Base-by-base conservation (phyloP, 208 protist genomes). In the Acanthamoeba sp. region DNA sequence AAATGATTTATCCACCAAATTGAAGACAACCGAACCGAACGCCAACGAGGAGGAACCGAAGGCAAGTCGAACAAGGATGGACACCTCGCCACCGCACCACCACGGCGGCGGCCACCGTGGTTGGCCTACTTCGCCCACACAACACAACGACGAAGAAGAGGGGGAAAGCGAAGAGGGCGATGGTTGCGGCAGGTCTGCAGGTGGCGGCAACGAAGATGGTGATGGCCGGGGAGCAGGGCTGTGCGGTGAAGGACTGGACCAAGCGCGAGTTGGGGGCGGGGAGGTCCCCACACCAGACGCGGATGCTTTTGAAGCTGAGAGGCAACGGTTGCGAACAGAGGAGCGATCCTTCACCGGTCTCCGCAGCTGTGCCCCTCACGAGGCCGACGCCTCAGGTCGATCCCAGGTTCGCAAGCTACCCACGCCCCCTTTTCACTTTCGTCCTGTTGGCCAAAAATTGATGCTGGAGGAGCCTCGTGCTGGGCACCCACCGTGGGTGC, bases 1-100 rank as follows among this genome's bases (percentile, higher is more conserved):
- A 16, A 62, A 16, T 16, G 10, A n/a, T 20, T 55, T 62, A 27
- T 62, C 22, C 55, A 62, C 55, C 55, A 62, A 62, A 62, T 62
- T 62, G 55, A 62, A 62, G 55, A 62, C 55, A 62, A 62, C 55
- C 55, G 22, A 62, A 62, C n/a, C n/a, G n/a, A n/a, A n/a, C n/a
- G n/a, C 55, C 5, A 62, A 16, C 55, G 55, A 62, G 55, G 45
- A 50, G 45, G 45, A 50, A 12, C 45, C 45, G 45, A 50, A 12
- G 45, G 45, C 3, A 62, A 18, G 20, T 7, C 4, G 12, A 50
- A 50, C 45, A 50, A 50, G 20, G 55, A 62, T 62, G 55, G 55
- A 62, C 5, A 24, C 55, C 55, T 62, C 55, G 24, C 20, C 20
- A 5, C 10, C 5, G 10, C 20, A 62, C 55, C 55, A n/a, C n/a